A percentile compares a stretch with the other conserved stretches of the same genome.
phyloP scores from a whole-genome alignment of 352 stramenopile genomes.

The Globisporangium viniferum region DNA sequence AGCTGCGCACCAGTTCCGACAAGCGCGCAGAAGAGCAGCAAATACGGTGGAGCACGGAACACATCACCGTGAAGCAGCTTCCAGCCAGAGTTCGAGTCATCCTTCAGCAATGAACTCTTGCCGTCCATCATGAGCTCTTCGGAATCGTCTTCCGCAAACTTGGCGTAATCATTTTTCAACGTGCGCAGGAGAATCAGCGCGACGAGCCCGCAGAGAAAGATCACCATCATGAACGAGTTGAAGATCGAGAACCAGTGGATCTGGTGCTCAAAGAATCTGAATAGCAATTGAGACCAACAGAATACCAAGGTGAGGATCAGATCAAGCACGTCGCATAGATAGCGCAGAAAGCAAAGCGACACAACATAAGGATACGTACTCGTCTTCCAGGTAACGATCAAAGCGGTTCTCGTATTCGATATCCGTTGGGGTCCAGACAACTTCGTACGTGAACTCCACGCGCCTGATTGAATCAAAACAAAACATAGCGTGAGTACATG shows the following conservation, averaged over 20 bases:
- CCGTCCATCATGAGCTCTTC: constrained; percentile 84
- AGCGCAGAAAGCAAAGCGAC: background rate
- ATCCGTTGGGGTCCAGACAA: constrained; percentile 89
- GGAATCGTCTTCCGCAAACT: constrained; percentile 85
- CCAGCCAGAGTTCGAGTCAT: constrained; percentile 91
- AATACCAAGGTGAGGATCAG: background rate
- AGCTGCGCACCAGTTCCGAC: constrained; percentile 96
- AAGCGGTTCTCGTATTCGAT: constrained; percentile 96
- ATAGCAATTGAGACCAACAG: background rate
- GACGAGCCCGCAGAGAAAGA: constrained; percentile 94
- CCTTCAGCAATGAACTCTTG: constrained; percentile 75
- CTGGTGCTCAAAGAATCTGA: constrained; percentile 98
- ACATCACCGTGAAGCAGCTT: constrained; percentile 96
- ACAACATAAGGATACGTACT: constrained; percentile 35
- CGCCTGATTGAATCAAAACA: constrained; percentile 23
- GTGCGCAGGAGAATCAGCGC: constrained; percentile 93
- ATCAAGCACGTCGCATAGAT: background rate
- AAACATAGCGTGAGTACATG: background rate
- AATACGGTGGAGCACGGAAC: constrained; percentile 90
- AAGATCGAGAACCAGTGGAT: constrained; percentile 99
- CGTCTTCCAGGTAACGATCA: constrained; percentile 97
- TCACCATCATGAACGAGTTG: constrained; percentile 98
- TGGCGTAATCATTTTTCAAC: constrained; percentile 93
- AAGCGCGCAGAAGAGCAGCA: constrained; percentile 95
- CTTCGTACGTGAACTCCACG: constrained; percentile 94